Evolutionary conservation across 139 green algal genomes (phyloP), one percentile per base, ranked within the genome.

Genomic region (Tetradesmus obliquus): DNA sequence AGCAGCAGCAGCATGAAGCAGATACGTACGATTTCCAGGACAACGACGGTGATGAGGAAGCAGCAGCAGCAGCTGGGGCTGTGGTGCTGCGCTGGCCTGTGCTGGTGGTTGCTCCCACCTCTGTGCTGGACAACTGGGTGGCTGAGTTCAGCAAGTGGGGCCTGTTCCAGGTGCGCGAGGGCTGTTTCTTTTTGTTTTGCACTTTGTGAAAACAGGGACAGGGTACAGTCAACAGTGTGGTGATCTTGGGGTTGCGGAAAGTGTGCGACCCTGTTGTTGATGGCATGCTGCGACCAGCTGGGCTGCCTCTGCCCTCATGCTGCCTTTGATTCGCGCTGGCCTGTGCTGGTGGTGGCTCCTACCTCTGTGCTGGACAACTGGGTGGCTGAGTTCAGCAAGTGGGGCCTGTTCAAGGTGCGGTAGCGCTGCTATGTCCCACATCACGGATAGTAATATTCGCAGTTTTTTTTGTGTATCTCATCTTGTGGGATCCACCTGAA

Each of bases 271-370:
- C 32, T 45, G 32, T 45, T 45, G 32, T 45, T 45, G 32, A 45
- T 45, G 32, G 32, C 32, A 45, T 45, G 32, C 32, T 45, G 32
- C 32, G 32, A 45, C 32, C 32, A 45, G 32, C 32, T 45, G 32
- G 32, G 32, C 32, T 45, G 32, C 32, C 32, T 45, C 32, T 45
- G 32, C 32, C 32, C 32, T 45, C 32, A 45, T 45, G 32, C 32
- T 45, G 32, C 32, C 32, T 45, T 45, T 45, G 32, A 45, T 45
- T 45, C 32, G 15, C 17, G 83, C 1, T 69, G 91, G 53, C 96
- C 93, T 3, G 91, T 98, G 24, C 93, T 98, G 76, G 88, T 98
- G n/a, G 90, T 98, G 22, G 88, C 24, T 19, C 96, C 96, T 0
- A 93, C 86, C 8, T 95, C 91, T 4, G 92, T 98, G 66, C 57